Evolutionary conservation across 164 flowering plant genomes (phyloP).

Genomic region (Tetrastigma voinierianum): DNA sequence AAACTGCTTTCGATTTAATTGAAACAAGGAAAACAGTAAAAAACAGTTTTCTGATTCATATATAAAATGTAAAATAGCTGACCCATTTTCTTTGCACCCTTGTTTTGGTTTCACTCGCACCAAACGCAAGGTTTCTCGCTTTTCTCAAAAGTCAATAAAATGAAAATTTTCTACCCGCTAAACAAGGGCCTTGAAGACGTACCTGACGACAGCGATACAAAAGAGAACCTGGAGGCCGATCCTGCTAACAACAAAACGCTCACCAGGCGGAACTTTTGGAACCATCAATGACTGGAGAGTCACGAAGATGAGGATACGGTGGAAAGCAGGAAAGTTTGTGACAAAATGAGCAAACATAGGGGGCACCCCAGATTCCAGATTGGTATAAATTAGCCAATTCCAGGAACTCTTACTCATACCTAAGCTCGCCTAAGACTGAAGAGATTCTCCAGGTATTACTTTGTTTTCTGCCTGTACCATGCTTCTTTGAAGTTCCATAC

Average conservation of each 20-base stretch:
- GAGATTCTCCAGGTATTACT: not conserved
- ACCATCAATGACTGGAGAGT: not conserved
- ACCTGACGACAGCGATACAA: not conserved
- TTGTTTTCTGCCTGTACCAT: slow-evolving; percentile 5
- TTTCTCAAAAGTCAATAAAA: too few relatives aligned
- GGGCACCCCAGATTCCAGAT: slow-evolving; percentile 4
- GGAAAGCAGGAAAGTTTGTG: slow-evolving; percentile 7
- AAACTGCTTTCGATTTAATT: too few relatives aligned
- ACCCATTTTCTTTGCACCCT: too few relatives aligned
- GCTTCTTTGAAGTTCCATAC: slow-evolving; percentile 1
- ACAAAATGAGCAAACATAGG: slow-evolving; percentile 6
- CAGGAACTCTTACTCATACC: slow-evolving; percentile 3
- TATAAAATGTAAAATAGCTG: too few relatives aligned
- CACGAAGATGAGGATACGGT: slow-evolving; percentile 1
- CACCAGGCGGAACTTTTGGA: not conserved
- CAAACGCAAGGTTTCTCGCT: too few relatives aligned
- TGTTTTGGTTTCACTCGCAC: too few relatives aligned
- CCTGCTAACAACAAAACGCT: slow-evolving; percentile 4
- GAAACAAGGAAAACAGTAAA: too few relatives aligned
- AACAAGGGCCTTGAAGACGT: too few relatives aligned
- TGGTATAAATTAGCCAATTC: slow-evolving; percentile 3
- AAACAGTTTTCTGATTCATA: too few relatives aligned
- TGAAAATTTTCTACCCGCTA: too few relatives aligned
- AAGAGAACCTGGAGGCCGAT: not conserved
- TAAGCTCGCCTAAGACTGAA: slow-evolving; percentile 2